Base-by-base conservation (phyloP, 306 rosid genomes). In the Heteromeles arbutifolia region DNA sequence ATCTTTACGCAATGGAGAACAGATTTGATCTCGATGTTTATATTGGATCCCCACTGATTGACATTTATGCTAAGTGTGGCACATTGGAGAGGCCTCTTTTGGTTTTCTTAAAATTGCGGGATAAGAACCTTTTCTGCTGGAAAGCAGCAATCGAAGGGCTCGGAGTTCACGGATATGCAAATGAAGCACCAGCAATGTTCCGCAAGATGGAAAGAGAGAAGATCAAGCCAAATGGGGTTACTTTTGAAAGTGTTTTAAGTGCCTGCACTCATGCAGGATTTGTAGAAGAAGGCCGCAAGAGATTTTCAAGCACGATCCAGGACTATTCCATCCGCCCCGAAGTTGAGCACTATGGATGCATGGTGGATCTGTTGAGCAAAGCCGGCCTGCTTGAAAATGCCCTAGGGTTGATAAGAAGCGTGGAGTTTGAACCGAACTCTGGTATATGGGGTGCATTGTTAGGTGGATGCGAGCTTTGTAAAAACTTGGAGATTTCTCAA, bases 61-160 rank as follows among this genome's bases (percentile, higher is more conserved):
- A 93, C 74, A 91, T 89, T 97, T 93, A 93, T 79, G 93, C 98
- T 1, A 89, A 91, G 69, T 91, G 97, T 52, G 96, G 98, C 85
- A 80, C 79, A 78, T 74, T 93, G 77, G 89, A 93, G 44, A 81
- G 62, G 87, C 84, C 96, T 54, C 96, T 91, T 75, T 80, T 83
- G 82, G 89, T 91, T 68, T 91, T 91, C 81, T 85, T 80, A 81
- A 93, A 87, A 72, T 83, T 93, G 81, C 73, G 13, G 34, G 74
- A 82, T 39, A 90, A 88, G 82, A 93, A 87, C 70, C 70, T 93
- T 39, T 93, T 87, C 74, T 91, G 98, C 82, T 91, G 97, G 98
- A 93, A 91, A 77, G 82, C 90, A 12, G 80, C 86, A 26, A 87
- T 93, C 59, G 94, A 91, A 58, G 96, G 90, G 67, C 94, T 93